Base-by-base conservation (phyloP, 192 early-diverging fungal genomes). In the Anaeromyces robustus region DNA sequence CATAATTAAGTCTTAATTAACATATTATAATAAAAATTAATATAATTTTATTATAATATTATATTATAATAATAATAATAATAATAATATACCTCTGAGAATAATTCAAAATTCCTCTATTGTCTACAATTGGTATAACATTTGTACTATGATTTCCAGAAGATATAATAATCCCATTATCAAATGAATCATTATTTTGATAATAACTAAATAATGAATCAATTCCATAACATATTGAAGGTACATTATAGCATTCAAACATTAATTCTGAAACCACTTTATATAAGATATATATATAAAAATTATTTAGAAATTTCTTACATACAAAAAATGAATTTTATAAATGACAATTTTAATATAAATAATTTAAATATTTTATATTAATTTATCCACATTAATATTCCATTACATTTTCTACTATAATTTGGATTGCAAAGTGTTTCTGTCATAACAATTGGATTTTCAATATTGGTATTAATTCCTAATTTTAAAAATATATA, bases 361-460 rank as follows among this genome's bases (percentile, higher is more conserved):
- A n/a, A n/a, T n/a, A n/a, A n/a, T n/a, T n/a, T n/a, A n/a, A n/a
- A n/a, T n/a, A n/a, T n/a, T n/a, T n/a, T n/a, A n/a, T n/a, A n/a
- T n/a, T n/a, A n/a, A n/a, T n/a, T n/a, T n/a, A n/a, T n/a, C n/a
- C n/a, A n/a, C n/a, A n/a, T n/a, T n/a, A n/a, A n/a, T n/a, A n/a
- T n/a, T n/a, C n/a, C n/a, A n/a, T n/a, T 86, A 94, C 93, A 83
- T 84, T 88, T 92, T 77, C 96, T 91, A 77, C 90, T 93, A 77
- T 93, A 89, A 77, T 84, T 87, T 34, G 95, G 94, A 29, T 89
- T 92, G 83, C 94, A 96, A 9, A 89, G 86, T 0, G 95, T 87
- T 80, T 97, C 96, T 17, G 95, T 96, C 90, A 97, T 93, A 2
- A 97, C 87, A 77, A 97, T 85, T 4, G 95, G 94, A 83, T 96